Base-by-base conservation (phyloP, 805 yeast genomes). In the Lipomyces yamadae region DNA sequence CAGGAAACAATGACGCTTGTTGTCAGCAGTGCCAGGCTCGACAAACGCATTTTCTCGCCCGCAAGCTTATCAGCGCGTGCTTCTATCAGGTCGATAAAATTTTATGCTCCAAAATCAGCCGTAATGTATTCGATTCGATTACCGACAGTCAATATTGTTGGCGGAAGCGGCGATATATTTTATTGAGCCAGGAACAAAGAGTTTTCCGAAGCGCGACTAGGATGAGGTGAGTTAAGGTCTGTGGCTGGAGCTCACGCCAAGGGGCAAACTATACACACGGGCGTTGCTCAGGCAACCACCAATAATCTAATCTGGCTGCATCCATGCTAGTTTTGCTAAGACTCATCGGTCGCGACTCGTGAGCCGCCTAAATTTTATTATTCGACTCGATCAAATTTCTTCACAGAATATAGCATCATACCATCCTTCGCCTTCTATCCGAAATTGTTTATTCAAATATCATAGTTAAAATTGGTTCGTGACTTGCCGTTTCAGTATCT, bases 41-140 rank as follows among this genome's bases (percentile, higher is more conserved):
- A 34, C 34, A 34, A 35, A 34, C 58, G 58, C 58, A 56, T 56
- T 11, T n/a, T 56, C 13, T 34, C 32, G 34, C 8, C 18, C 6
- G 18, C 24, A 24, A 15, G 15, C 48, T 42, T 37, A 37, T 3
- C 4, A 8, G 4, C 24, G 48, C 24, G 48, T 24, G 48, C 5
- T n/a, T 15, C 8, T 42, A 15, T 42, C 48, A 42, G 2, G 24
- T 42, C 48, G 24, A n/a, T 4, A 15, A n/a, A 15, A n/a, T n/a
- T 15, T 15, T 15, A 11, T 4, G 2, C 6, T 42, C 48, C 48
- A 15, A 42, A 42, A 7, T 18, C 10, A n/a, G 8, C 48, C 48
- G 18, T 15, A 13, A 15, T 15, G 3, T 42, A 15, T 42, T 15
- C 18, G 7, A 42, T 42, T 42, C 10, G 48, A 24, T 24, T 24